Base-by-base conservation (phyloP, 2,329 filamentous ascomycete genomes). In the Arthrocladium fulminans region DNA sequence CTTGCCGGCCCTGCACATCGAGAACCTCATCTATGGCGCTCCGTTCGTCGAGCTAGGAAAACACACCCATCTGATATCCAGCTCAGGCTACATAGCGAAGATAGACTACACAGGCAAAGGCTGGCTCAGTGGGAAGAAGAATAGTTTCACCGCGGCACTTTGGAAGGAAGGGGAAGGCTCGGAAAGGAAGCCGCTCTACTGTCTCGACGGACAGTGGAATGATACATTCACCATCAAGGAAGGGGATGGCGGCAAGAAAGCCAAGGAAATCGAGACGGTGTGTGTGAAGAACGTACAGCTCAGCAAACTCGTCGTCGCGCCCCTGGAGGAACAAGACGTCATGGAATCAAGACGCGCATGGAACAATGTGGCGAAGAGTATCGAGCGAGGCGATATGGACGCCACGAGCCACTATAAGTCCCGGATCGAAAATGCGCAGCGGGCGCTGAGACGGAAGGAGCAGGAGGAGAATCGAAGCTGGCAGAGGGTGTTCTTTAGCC, bases 121-220 rank as follows among this genome's bases (percentile, higher is more conserved):
- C 50, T 98, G 90, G 90, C 68, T 98, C 8, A 88, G 84, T 39
- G 92, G 90, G 57, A 94, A 94, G 75, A 96, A 95, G 73, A 97
- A 97, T 71, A 85, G 77, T 49, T 88, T 97, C 64, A 80, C 74
- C 10, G 90, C 88, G 12, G 74, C 74, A 20, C 65, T 97, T 49
- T 88, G 84, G 69, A 86, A 66, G 68, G 80, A 70, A 53, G 77
- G 73, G 53, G 67, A 80, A 69, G 67, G 87, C 83, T 57, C 57
- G 9, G 67, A 73, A 56, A 71, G 83, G 86, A 45, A 76, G 80
- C 52, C 73, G 83, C 42, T 96, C 8, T 76, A 90, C 73, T 87
- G 81, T n/a, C 75, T 84, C 32, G 82, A 88, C 24, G 92, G 92
- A 20, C 87, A 94, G 64, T 98, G 92, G 92, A 94, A 81, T 50